These are phyloP conservation scores for Picochlorum costavermella DNA, from an alignment of 139 green algal genomes.

Conservation along the genomic window DNA sequence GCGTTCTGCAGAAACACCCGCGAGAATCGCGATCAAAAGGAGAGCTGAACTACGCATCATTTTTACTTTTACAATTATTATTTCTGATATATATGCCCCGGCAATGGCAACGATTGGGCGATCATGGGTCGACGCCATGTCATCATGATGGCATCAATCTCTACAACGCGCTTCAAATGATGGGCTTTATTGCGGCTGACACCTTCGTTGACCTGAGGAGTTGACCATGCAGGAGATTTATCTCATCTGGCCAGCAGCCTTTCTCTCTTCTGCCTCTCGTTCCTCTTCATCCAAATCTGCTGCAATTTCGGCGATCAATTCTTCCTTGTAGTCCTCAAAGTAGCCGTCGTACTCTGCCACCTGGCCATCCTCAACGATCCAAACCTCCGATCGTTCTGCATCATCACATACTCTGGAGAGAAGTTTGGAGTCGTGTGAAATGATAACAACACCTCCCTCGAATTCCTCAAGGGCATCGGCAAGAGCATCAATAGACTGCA, in stretches of 20 bases:
- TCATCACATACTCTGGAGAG: constrained; percentile 86
- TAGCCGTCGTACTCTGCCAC: constrained; percentile 79
- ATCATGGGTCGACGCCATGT: no score
- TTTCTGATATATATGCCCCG: no score
- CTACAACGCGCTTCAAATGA: no score
- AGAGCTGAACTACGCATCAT: no score
- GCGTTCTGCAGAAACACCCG: no score
- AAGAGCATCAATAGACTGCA: constrained; percentile 95
- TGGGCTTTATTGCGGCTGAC: no score
- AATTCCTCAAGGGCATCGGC: constrained; percentile 88
- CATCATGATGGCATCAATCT: no score
- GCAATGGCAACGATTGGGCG: no score
- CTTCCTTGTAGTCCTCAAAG: constrained; percentile 72
- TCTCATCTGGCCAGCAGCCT: neutral
- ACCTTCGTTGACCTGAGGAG: no score
- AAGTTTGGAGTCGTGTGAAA: constrained; percentile 94
- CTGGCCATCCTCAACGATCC: constrained; percentile 93
- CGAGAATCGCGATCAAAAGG: no score
- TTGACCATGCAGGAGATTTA: no score
- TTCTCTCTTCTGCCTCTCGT: neutral
- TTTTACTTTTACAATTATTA: no score
- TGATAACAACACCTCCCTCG: constrained; percentile 92
- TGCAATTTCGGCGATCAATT: constrained; percentile 90
- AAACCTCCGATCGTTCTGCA: constrained; percentile 75
- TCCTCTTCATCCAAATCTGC: constrained; percentile 87